phyloP scores from a whole-genome alignment of 2,329 filamentous ascomycete species.

The Leptographium radiaticola region DNA sequence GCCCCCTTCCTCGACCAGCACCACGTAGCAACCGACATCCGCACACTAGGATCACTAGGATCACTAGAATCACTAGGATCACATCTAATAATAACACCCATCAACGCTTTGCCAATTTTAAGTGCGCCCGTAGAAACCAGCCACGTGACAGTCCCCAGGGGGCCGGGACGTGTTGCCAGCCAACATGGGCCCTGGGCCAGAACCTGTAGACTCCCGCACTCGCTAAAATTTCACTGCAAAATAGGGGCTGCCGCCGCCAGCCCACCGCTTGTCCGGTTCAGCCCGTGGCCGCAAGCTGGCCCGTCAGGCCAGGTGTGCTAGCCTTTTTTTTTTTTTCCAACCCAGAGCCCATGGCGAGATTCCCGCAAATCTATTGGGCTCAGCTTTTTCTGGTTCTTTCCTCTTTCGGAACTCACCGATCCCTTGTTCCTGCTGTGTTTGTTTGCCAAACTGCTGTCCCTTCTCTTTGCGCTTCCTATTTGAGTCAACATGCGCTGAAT shows the following conservation, averaged over 20 bases:
- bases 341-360: neutral
- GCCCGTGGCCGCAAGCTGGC: neutral
- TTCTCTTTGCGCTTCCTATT: neutral
- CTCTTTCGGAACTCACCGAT: constrained; percentile 1
- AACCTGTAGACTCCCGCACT: too few species aligned
- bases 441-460: neutral
- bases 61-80: too few species aligned
- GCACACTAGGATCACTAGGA: too few species aligned
- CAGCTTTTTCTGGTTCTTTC: neutral
- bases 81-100: too few species aligned
- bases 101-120: too few species aligned
- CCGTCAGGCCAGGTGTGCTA: neutral
- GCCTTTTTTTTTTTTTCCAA: neutral
- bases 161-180: too few species aligned
- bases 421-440: constrained; percentile 1
- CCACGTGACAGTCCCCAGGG: too few species aligned
- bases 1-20: too few species aligned
- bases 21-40: too few species aligned
- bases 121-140: too few species aligned
- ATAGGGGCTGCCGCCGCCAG: neutral
- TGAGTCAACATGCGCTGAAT: neutral
- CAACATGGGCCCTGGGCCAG: too few species aligned
- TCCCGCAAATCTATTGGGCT: neutral
- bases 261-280: neutral
- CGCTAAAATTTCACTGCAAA: neutral